Percentiles rank a stretch among this genome's conserved stretches.
Evolutionary conservation across 2,329 filamentous ascomycete species (phyloP).

Genomic region (Fusarium devonianum): DNA sequence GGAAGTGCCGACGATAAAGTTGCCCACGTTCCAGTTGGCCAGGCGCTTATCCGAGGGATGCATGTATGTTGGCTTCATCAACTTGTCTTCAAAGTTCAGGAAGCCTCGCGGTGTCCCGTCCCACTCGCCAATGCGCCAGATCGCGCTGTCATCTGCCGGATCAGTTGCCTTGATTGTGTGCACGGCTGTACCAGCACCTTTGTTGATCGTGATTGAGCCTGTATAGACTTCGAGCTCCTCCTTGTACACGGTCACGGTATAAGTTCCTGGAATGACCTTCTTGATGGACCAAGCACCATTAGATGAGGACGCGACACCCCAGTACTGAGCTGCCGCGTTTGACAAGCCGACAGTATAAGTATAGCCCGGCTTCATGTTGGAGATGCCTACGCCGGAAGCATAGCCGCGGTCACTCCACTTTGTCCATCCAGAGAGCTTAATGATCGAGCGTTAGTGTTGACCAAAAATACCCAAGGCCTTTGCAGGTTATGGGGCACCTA

Average conservation of each 20-base stretch:
- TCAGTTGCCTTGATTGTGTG: slow-evolving; percentile 43
- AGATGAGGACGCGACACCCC: slow-evolving; percentile 39
- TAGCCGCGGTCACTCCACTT: slow-evolving; percentile 41
- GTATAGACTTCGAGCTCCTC: slow-evolving; percentile 45
- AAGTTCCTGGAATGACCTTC: slow-evolving; percentile 44
- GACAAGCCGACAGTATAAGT: slow-evolving; percentile 49
- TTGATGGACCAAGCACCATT: slow-evolving; percentile 43
- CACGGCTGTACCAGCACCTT: slow-evolving; percentile 40
- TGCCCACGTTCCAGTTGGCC: slow-evolving; percentile 42
- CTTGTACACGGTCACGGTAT: slow-evolving; percentile 47
- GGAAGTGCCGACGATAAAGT: slow-evolving; percentile 48
- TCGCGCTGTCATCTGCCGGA: slow-evolving; percentile 42
- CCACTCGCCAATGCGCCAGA: slow-evolving; percentile 50
- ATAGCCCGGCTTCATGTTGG: slow-evolving; percentile 49
- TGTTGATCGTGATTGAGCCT: slow-evolving; percentile 38
- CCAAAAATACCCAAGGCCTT: no score
- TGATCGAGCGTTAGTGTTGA: neutral
- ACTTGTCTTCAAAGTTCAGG: slow-evolving; percentile 47
- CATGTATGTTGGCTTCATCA: slow-evolving; percentile 53
- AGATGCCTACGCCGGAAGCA: slow-evolving; percentile 43
- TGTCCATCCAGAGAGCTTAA: slow-evolving; percentile 46
- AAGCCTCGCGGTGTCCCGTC: slow-evolving; percentile 48
- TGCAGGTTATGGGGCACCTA: no score
- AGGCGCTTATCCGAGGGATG: slow-evolving; percentile 48
- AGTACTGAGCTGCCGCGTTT: slow-evolving; percentile 48